Conservation (phyloP, 129 eudicot species). For the Flaveria sonorensis region DNA sequence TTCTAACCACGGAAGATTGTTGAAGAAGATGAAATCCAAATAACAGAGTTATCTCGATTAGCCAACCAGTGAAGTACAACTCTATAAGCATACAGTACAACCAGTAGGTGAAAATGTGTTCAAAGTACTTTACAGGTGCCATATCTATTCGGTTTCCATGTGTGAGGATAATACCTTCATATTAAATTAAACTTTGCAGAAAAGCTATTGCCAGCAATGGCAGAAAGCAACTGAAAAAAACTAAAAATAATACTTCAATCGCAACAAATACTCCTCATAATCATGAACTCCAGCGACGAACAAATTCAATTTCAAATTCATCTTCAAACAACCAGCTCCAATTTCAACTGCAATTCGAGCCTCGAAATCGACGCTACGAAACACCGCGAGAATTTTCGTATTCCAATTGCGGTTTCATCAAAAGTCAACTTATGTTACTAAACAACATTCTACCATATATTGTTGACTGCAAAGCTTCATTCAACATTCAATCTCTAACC, state of each 20-base stretch:
- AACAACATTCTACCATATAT: not conserved
- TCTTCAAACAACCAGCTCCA: constrained; percentile 9
- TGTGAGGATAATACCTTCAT: too few species aligned
- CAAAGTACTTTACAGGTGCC: not conserved
- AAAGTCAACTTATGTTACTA: constrained; percentile 24
- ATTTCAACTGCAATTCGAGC: constrained; percentile 19
- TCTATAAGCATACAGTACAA: not conserved
- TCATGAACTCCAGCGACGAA: constrained; percentile 1
- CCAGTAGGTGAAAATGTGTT: not conserved
- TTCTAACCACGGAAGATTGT: not conserved
- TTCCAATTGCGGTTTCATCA: not conserved
- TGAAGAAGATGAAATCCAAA: not conserved
- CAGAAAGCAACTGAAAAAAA: not conserved
- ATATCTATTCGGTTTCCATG: too few species aligned
- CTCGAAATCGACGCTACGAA: constrained; percentile 21
- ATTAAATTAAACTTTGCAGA: too few species aligned
- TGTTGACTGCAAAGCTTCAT: constrained; percentile 28
- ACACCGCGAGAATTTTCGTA: not conserved
- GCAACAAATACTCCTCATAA: not conserved
- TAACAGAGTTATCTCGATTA: not conserved
- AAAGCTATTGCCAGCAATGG: too few species aligned
- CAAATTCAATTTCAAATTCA: constrained; percentile 10
- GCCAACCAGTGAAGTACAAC: not conserved
- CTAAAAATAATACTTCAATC: not conserved
- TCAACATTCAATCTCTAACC: not conserved